Evolutionary conservation across 768 basidiomycete species (phyloP).

Genomic region (Kwoniella sp.): DNA sequence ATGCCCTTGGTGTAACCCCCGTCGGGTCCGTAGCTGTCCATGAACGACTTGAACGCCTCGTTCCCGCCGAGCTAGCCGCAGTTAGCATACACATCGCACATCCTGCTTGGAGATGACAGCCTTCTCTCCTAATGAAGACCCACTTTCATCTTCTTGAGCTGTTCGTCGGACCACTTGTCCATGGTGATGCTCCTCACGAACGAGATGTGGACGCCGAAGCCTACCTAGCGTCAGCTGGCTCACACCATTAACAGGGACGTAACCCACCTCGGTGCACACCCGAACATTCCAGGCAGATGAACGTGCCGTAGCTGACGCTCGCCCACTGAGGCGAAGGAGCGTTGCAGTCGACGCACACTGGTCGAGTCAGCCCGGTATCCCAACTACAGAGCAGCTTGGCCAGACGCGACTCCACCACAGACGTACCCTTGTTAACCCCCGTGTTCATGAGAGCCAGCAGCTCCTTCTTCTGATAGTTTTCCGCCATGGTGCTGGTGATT

Average conservation of each 20-base stretch:
- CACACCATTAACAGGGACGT: background rate
- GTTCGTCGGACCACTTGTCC: conserved; percentile 93
- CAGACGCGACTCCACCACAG: background rate
- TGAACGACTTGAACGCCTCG: conserved; percentile 69
- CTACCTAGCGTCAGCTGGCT: conserved; percentile 36
- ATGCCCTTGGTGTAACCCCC: conserved; percentile 36
- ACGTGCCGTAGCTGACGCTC: conserved; percentile 58
- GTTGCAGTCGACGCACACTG: conserved; percentile 70
- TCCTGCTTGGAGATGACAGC: background rate
- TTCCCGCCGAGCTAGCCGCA: conserved; percentile 75
- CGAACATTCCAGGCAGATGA: conserved; percentile 72
- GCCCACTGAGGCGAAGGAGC: conserved; percentile 97
- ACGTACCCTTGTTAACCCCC: conserved; percentile 64
- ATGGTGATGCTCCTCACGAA: conserved; percentile 91
- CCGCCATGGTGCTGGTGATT: conserved; percentile 58
- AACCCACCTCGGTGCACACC: conserved; percentile 53
- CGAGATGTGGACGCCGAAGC: conserved; percentile 84
- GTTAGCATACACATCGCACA: background rate
- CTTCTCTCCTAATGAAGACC: conserved; percentile 30
- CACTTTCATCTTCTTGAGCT: conserved; percentile 74
- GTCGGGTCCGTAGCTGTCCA: conserved; percentile 52
- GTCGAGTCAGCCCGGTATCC: too few relatives aligned
- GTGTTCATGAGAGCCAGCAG: conserved; percentile 71
- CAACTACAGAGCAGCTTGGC: background rate
- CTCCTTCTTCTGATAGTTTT: conserved; percentile 63